phyloP scores from a whole-genome alignment of 768 basidiomycete species.

The Arthromyces matolae region DNA sequence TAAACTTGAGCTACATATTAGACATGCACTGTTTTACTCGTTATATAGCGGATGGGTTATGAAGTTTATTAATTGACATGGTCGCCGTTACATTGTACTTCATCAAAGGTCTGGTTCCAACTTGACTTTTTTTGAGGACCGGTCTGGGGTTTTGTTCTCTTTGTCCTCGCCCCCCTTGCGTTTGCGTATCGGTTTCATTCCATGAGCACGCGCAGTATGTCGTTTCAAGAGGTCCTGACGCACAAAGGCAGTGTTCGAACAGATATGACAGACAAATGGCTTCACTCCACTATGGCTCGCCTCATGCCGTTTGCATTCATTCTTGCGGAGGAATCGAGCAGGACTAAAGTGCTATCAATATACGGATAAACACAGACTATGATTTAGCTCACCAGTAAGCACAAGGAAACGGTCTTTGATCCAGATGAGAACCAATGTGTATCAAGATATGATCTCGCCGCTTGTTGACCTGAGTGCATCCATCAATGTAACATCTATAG shows the following conservation, averaged over 20 bases:
- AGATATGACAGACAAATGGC: slow-evolving; percentile 58
- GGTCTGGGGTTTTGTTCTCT: neutral
- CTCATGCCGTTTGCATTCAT: slow-evolving; percentile 76
- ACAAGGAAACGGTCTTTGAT: slow-evolving; percentile 64
- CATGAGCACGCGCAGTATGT: slow-evolving; percentile 59
- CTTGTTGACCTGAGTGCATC: slow-evolving; percentile 67
- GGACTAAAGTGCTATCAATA: slow-evolving; percentile 35
- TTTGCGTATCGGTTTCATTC: slow-evolving; percentile 30
- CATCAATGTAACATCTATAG: slow-evolving; percentile 65
- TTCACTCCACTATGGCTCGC: slow-evolving; percentile 56
- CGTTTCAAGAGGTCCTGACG: slow-evolving; percentile 67
- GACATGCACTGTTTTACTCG: too few species aligned
- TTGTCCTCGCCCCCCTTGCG: slow-evolving; percentile 6
- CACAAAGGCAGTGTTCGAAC: slow-evolving; percentile 53
- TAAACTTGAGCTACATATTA: neutral
- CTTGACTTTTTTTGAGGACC: slow-evolving; percentile 8
- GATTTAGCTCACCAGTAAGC: slow-evolving; percentile 58
- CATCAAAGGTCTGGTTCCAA: slow-evolving; percentile 1
- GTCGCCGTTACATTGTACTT: too few species aligned
- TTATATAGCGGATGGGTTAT: too few species aligned
- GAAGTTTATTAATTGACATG: too few species aligned
- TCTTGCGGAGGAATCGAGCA: slow-evolving; percentile 66
- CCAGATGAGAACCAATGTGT: slow-evolving; percentile 69
- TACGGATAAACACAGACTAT: neutral
- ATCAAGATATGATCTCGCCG: slow-evolving; percentile 72